phyloP scores from a whole-genome alignment of 192 early-diverging fungal genomes.

The Dispira parvispora region DNA sequence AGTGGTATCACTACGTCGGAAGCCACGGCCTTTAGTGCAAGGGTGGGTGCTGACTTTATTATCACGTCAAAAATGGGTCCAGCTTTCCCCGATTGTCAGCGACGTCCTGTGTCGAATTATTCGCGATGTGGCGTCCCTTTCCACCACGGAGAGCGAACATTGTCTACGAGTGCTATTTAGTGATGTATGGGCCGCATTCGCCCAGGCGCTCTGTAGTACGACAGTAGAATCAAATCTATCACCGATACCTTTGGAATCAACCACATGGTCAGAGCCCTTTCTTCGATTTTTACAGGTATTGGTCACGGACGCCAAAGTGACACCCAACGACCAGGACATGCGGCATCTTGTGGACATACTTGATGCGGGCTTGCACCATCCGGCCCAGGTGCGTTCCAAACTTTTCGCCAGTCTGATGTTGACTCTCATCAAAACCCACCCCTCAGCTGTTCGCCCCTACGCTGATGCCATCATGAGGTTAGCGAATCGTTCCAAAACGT shows the following conservation, averaged over 20 bases:
- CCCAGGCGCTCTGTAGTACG: too few relatives aligned
- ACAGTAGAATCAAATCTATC: too few relatives aligned
- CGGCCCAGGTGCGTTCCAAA: neutral
- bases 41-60: neutral
- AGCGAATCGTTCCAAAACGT: neutral
- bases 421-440: neutral
- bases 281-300: neutral
- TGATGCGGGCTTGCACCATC: neutral
- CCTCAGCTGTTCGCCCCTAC: neutral
- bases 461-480: neutral
- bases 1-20: neutral
- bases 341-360: neutral
- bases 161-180: too few relatives aligned
- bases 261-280: conserved; percentile 6
- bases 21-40: neutral
- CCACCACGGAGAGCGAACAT: too few relatives aligned
- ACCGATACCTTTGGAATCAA: neutral
- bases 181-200: too few relatives aligned
- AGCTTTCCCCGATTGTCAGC: neutral
- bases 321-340: neutral
- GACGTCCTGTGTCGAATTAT: neutral
- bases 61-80: neutral
- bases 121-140: neutral
- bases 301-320: neutral
- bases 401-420: neutral